These are phyloP conservation scores for Aureoboletus auriporus DNA, from an alignment of 768 basidiomycete genomes.

Conservation along the genomic window DNA sequence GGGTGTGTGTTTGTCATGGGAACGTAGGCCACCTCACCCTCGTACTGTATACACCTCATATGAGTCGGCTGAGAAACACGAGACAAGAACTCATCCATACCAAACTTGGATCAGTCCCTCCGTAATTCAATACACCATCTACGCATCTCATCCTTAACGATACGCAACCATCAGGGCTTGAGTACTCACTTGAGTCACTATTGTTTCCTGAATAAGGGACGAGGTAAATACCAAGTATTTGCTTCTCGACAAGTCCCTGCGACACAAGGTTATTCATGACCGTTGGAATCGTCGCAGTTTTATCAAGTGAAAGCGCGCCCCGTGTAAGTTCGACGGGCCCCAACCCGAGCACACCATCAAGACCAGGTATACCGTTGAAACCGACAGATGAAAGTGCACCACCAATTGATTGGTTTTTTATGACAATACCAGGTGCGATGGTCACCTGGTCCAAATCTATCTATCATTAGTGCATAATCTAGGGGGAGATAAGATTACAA, in stretches of 20 bases:
- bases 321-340: background rate
- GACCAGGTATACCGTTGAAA: background rate
- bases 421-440: background rate
- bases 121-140: too few species aligned
- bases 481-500: too few species aligned
- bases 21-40: too few species aligned
- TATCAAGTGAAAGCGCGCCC: background rate
- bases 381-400: background rate
- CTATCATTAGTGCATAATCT: too few species aligned
- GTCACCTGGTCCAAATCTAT: background rate
- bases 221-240: conserved; percentile 17
- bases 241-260: conserved; percentile 11
- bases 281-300: conserved; percentile 10
- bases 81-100: too few species aligned
- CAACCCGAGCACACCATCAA: background rate
- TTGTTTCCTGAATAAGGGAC: conserved; percentile 6
- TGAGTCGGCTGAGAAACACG: too few species aligned
- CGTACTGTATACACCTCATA: too few species aligned
- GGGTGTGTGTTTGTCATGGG: too few species aligned
- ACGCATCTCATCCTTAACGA: background rate
- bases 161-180: background rate
- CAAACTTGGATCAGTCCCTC: too few species aligned
- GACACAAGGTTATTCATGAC: conserved; percentile 16
- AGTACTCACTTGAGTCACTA: conserved; percentile 7
- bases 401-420: background rate